Conservation (phyloP, 2,329 filamentous ascomycete species). For the Hypoxylon sp. region DNA sequence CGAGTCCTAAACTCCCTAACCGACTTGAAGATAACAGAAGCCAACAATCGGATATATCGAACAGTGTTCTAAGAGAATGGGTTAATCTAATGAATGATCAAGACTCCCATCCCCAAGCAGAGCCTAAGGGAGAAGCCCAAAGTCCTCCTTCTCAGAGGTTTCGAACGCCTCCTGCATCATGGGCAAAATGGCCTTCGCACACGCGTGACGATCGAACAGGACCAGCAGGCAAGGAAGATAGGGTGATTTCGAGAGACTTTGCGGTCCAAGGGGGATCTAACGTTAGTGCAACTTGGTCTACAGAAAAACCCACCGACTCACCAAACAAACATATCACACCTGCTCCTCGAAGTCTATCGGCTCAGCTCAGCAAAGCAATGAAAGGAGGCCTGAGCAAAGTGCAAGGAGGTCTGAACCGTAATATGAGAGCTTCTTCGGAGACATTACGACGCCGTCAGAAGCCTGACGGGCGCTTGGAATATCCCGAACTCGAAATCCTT, state of each 20-base stretch:
- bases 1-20: constrained; percentile 29
- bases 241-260: constrained; percentile 50
- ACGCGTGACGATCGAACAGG: constrained; percentile 51
- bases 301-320: constrained; percentile 24
- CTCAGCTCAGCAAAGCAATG: constrained; percentile 47
- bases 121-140: constrained; percentile 27
- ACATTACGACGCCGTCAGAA: constrained; percentile 20
- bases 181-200: constrained; percentile 56
- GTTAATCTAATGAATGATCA: constrained; percentile 49
- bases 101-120: constrained; percentile 31
- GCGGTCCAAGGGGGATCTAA: constrained; percentile 30
- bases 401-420: neutral
- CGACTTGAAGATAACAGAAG: constrained; percentile 23
- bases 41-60: constrained; percentile 44
- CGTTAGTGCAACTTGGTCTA: constrained; percentile 22
- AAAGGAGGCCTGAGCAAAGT: constrained; percentile 50
- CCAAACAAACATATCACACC: constrained; percentile 32
- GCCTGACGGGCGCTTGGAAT: constrained; percentile 49
- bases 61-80: constrained; percentile 51
- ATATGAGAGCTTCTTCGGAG: constrained; percentile 26
- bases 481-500: constrained; percentile 57
- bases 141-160: constrained; percentile 14
- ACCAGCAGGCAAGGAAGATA: constrained; percentile 49
- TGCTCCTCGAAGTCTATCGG: constrained; percentile 46
- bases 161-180: constrained; percentile 51